These are phyloP conservation scores for Pleurotus salmoneostramineus DNA, from an alignment of 768 basidiomycete species.

Conservation along the genomic window DNA sequence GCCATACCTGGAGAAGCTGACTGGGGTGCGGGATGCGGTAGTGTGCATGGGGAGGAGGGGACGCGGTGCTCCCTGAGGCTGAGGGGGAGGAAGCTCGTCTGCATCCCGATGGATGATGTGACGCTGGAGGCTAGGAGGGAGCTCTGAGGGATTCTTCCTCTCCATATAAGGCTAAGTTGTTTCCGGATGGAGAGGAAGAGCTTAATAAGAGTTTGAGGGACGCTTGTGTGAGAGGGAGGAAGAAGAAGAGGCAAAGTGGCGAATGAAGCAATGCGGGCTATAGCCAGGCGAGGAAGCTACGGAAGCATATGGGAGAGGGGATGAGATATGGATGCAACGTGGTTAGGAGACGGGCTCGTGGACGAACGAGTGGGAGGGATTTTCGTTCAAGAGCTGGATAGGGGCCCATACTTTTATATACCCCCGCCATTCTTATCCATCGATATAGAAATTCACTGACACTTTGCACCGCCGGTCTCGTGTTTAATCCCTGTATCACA, in stretches of 20 bases:
- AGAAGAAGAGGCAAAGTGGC: neutral
- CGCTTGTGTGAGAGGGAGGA: neutral
- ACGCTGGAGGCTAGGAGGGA: constrained; percentile 5
- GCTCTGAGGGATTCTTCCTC: constrained; percentile 2
- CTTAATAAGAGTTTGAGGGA: neutral
- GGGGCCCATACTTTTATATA: neutral
- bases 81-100: constrained; percentile 2
- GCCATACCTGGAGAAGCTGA: neutral
- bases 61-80: neutral
- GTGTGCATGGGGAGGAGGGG: neutral
- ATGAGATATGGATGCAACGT: constrained; percentile 1
- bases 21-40: neutral
- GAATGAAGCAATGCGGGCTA: neutral
- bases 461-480: too few relatives aligned
- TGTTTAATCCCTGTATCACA: neutral
- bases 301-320: constrained; percentile 7
- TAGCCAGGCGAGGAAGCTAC: constrained; percentile 3
- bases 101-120: constrained; percentile 2
- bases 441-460: neutral
- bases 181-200: constrained; percentile 5
- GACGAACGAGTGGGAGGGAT: constrained; percentile 7
- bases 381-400: neutral
- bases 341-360: constrained; percentile 7
- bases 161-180: constrained; percentile 3
- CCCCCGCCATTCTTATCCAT: constrained; percentile 6